Percentiles rank a stretch among this genome's conserved stretches.
Conservation (phyloP, 495 filamentous ascomycete genomes). For the Aspergillus taichungensis region DNA sequence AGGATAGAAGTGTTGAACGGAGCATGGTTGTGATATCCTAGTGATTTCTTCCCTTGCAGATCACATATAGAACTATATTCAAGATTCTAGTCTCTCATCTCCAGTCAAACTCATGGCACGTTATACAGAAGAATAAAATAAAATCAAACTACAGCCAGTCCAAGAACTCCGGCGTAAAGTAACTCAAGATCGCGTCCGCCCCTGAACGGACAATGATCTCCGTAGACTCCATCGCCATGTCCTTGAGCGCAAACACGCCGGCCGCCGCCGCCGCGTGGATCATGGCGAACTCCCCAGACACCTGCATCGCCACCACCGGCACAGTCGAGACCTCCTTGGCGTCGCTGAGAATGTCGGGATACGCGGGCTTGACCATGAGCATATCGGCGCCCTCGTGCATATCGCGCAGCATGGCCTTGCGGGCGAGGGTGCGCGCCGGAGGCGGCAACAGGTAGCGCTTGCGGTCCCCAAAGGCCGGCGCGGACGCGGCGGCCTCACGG, state of each 20-base stretch:
- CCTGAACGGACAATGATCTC: conserved; percentile 90
- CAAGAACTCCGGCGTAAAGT: conserved; percentile 89
- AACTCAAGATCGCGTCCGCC: conserved; percentile 82
- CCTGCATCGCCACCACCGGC: conserved; percentile 91
- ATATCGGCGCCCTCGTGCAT: conserved; percentile 92
- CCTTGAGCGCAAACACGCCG: conserved; percentile 92
- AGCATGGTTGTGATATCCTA: no score
- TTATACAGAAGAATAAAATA: no score
- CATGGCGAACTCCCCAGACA: conserved; percentile 96
- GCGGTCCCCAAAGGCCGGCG: conserved; percentile 87
- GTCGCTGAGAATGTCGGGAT: conserved; percentile 92
- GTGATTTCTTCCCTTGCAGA: no score
- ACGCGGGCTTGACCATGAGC: conserved; percentile 98
- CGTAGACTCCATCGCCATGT: conserved; percentile 89
- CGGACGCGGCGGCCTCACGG: conserved; percentile 88
- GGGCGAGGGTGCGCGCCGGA: conserved; percentile 84
- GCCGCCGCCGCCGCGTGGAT: conserved; percentile 92
- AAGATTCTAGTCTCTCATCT: no score
- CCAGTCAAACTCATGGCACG: no score
- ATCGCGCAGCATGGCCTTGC: conserved; percentile 83
- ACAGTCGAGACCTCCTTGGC: conserved; percentile 86
- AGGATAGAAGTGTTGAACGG: no score
- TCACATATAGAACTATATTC: no score
- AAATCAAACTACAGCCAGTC: conserved; percentile 84
- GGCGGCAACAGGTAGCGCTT: conserved; percentile 94